A percentile compares a stretch with the other conserved stretches of the same genome.
These are phyloP conservation scores for Aaosphaeria arxii DNA, from an alignment of 2,329 filamentous ascomycete genomes.

Conservation along the genomic window DNA sequence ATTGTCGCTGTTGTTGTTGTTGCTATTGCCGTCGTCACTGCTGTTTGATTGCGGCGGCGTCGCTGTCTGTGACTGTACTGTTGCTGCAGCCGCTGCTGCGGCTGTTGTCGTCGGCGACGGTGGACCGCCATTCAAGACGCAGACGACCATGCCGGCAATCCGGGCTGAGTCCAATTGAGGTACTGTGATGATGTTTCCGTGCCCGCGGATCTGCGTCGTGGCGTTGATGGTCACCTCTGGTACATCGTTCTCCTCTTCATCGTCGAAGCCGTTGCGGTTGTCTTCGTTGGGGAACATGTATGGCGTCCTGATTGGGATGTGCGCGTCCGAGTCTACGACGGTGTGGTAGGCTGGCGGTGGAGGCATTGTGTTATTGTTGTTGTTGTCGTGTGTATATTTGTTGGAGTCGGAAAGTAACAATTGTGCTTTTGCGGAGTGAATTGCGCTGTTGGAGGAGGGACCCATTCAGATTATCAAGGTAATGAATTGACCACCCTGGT, in stretches of 20 bases:
- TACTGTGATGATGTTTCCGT: slow-evolving; percentile 33
- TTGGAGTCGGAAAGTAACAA: background rate
- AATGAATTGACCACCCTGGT: too few species aligned
- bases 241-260: slow-evolving; percentile 4
- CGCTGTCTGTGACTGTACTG: background rate
- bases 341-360: slow-evolving; percentile 31
- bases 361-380: slow-evolving; percentile 11
- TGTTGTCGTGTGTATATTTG: background rate
- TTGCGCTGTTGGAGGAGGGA: background rate
- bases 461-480: background rate
- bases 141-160: slow-evolving; percentile 24
- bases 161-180: slow-evolving; percentile 27
- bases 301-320: background rate
- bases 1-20: background rate
- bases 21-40: background rate
- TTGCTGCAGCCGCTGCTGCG: background rate
- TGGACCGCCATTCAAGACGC: slow-evolving; percentile 13
- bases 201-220: slow-evolving; percentile 29
- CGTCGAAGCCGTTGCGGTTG: background rate
- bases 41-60: background rate
- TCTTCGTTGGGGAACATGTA: slow-evolving; percentile 1
- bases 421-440: background rate
- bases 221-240: slow-evolving; percentile 36
- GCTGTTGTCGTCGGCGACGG: background rate
- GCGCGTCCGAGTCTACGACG: slow-evolving; percentile 18